Evolutionary conservation across 805 yeast species (phyloP).

Genomic region (Barnettozyma botsteinii): DNA sequence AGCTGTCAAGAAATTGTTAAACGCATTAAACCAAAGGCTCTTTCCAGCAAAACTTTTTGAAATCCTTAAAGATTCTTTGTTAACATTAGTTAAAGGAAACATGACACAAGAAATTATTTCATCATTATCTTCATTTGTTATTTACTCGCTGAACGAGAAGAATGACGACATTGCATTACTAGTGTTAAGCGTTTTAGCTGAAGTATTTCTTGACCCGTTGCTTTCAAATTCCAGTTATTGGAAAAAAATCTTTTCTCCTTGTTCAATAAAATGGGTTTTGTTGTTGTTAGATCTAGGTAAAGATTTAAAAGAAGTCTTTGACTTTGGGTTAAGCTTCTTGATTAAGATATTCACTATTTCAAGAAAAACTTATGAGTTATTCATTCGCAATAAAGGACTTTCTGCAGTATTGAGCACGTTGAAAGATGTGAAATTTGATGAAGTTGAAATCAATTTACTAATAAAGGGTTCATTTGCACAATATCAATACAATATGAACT

Average conservation of each 20-base stretch:
- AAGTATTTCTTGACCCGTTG: slow-evolving; percentile 31
- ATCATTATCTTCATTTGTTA: slow-evolving; percentile 45
- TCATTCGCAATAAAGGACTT: slow-evolving; percentile 48
- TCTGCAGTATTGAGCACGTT: slow-evolving; percentile 41
- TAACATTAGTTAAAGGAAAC: slow-evolving; percentile 38
- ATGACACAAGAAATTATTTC: slow-evolving; percentile 50
- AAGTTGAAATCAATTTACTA: slow-evolving; percentile 28
- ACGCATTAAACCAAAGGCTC: slow-evolving; percentile 24
- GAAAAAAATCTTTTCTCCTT: slow-evolving; percentile 43
- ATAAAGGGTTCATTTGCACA: slow-evolving; percentile 44
- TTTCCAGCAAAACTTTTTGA: slow-evolving; percentile 29
- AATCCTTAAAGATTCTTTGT: slow-evolving; percentile 35
- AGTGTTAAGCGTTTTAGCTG: slow-evolving; percentile 27
- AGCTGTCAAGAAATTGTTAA: slow-evolving; percentile 31
- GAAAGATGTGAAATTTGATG: slow-evolving; percentile 37
- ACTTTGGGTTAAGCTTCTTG: slow-evolving; percentile 37
- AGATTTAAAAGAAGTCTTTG: slow-evolving; percentile 27
- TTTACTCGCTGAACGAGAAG: slow-evolving; percentile 38
- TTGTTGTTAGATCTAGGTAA: slow-evolving; percentile 39
- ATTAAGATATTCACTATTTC: slow-evolving; percentile 46
- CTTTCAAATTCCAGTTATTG: slow-evolving; percentile 38
- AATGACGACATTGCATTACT: slow-evolving; percentile 24
- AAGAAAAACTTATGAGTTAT: slow-evolving; percentile 39
- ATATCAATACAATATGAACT: slow-evolving; percentile 25
- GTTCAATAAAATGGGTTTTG: slow-evolving; percentile 64